phyloP scores from a whole-genome alignment of 192 early-diverging fungal species.

The Anaeromyces robustus region DNA sequence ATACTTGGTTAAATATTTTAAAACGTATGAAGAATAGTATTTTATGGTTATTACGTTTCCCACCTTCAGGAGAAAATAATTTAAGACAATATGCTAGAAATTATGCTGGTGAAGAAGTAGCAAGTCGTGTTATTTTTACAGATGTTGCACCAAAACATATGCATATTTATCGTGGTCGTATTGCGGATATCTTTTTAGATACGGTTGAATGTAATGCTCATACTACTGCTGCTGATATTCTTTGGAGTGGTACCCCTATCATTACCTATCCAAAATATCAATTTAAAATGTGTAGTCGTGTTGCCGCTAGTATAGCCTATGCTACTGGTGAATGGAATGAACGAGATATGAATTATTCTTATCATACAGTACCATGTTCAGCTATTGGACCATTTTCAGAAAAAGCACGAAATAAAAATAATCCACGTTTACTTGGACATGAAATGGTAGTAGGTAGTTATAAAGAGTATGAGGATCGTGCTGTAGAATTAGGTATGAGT shows the following conservation, averaged over 20 bases:
- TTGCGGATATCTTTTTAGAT: constrained; percentile 84
- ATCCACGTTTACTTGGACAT: constrained; percentile 17
- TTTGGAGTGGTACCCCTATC: constrained; percentile 88
- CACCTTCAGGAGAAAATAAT: constrained; percentile 69
- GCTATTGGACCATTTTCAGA: not conserved
- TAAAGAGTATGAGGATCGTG: constrained; percentile 26
- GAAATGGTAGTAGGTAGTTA: constrained; percentile 26
- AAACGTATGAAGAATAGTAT: constrained; percentile 64
- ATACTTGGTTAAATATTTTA: constrained; percentile 70
- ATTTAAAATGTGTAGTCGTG: constrained; percentile 83
- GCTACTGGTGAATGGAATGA: constrained; percentile 45
- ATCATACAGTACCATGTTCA: not conserved
- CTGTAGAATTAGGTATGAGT: constrained; percentile 15
- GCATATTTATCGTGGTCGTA: constrained; percentile 80
- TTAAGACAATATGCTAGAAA: constrained; percentile 50
- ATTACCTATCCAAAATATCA: constrained; percentile 72
- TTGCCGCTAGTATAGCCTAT: constrained; percentile 69
- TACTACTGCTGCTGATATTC: constrained; percentile 85
- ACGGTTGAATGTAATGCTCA: constrained; percentile 95
- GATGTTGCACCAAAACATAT: constrained; percentile 53
- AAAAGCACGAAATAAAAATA: not conserved
- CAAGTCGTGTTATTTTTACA: constrained; percentile 69
- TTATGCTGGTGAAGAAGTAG: constrained; percentile 60
- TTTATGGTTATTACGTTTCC: constrained; percentile 83
- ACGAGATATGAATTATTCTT: constrained; percentile 17